These are phyloP conservation scores for Ceratocystis ficicola DNA, from an alignment of 2,329 filamentous ascomycete species.

Conservation along the genomic window DNA sequence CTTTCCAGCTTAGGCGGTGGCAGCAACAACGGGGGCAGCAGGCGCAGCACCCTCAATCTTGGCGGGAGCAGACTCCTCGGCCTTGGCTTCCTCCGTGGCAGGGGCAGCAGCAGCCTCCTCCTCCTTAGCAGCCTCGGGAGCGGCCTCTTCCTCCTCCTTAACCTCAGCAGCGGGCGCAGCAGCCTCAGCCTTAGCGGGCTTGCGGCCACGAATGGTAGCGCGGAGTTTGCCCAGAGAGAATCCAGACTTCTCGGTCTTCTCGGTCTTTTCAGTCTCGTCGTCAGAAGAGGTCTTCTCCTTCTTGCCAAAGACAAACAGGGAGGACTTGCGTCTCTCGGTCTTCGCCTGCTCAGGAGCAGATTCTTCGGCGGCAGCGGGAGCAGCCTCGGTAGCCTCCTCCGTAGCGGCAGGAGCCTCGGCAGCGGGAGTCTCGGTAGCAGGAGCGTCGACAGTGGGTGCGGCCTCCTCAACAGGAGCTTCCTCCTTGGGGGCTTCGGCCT, in stretches of 20 bases:
- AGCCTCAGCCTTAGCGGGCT: conserved; percentile 31
- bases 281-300: conserved; percentile 52
- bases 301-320: conserved; percentile 64
- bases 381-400: conserved; percentile 34
- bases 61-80: conserved; percentile 32
- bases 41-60: conserved; percentile 32
- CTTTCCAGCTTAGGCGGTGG: conserved; percentile 21
- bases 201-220: conserved; percentile 40
- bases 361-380: conserved; percentile 34
- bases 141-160: conserved; percentile 25
- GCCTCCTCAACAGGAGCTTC: conserved; percentile 38
- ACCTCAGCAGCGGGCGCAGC: conserved; percentile 25
- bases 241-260: conserved; percentile 43
- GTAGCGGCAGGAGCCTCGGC: conserved; percentile 33
- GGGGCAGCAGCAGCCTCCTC: conserved; percentile 26
- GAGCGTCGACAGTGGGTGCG: conserved; percentile 48
- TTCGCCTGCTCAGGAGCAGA: conserved; percentile 54
- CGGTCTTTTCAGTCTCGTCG: conserved; percentile 45
- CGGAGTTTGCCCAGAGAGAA: conserved; percentile 46
- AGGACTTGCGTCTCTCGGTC: conserved; percentile 69
- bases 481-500: conserved; percentile 39
- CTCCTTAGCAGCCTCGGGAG: conserved; percentile 19
- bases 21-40: conserved; percentile 40
- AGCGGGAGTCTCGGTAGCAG: conserved; percentile 41
- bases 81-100: conserved; percentile 31